Evolutionary conservation across 768 basidiomycete genomes (phyloP).

Genomic region (Thelephora aurantiotincta): DNA sequence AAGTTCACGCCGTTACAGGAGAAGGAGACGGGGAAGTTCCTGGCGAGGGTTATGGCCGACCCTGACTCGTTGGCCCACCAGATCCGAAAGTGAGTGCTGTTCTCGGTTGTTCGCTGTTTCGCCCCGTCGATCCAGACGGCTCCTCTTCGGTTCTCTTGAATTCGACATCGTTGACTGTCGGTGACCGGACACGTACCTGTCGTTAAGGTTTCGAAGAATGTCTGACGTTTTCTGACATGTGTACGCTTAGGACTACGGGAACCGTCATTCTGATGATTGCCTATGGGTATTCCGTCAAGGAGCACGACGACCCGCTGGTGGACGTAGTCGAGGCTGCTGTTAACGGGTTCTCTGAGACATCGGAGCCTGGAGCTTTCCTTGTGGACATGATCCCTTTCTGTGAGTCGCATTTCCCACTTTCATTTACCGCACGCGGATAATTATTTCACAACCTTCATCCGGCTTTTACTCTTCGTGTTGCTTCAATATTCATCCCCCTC

Average conservation of each 20-base stretch:
- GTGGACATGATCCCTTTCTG: slow-evolving; percentile 18
- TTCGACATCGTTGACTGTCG: too few species aligned
- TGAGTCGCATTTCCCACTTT: slow-evolving; percentile 2
- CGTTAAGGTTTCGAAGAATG: background rate
- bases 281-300: slow-evolving; percentile 15
- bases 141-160: too few species aligned
- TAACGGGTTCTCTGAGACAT: slow-evolving; percentile 12
- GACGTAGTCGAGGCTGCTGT: slow-evolving; percentile 18
- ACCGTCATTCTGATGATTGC: slow-evolving; percentile 16
- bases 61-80: slow-evolving; percentile 14
- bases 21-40: slow-evolving; percentile 17
- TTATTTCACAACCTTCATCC: background rate
- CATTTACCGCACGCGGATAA: too few species aligned
- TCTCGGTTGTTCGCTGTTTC: slow-evolving; percentile 6
- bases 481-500: background rate
- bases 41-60: slow-evolving; percentile 15
- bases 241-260: slow-evolving; percentile 10
- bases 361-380: slow-evolving; percentile 16
- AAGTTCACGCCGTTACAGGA: slow-evolving; percentile 17
- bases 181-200: too few species aligned
- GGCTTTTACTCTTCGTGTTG: background rate
- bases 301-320: slow-evolving; percentile 23
- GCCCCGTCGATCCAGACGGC: slow-evolving; percentile 5
- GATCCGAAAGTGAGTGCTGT: slow-evolving; percentile 16
- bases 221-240: background rate